phyloP scores from a whole-genome alignment of 441 rosid genomes.

The Gossypium lobatum region DNA sequence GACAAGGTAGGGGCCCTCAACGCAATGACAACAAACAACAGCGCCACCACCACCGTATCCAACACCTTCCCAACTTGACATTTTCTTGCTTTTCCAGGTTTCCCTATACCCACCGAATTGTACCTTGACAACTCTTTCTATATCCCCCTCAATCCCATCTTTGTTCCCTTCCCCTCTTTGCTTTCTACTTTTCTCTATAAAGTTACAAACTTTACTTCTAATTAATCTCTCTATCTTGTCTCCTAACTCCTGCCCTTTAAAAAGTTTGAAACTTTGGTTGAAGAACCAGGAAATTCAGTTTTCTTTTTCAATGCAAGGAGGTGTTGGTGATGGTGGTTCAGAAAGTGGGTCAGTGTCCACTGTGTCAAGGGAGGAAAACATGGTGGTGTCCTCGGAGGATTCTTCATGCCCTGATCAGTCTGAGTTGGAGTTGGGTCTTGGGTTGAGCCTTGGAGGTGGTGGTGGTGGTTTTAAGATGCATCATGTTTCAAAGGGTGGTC shows the following conservation, averaged over 20 bases:
- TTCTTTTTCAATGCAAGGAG: conserved; percentile 26
- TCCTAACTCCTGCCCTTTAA: background rate
- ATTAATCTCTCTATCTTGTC: background rate
- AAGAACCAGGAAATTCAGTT: background rate
- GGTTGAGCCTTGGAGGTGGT: conserved; percentile 48
- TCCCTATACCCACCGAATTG: conserved; percentile 16
- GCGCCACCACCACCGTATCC: background rate
- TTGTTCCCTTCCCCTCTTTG: background rate
- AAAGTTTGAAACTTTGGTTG: conserved; percentile 8
- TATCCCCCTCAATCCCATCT: background rate
- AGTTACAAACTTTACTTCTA: conserved; percentile 23
- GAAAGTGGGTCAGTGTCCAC: conserved; percentile 44
- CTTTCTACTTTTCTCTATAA: background rate
- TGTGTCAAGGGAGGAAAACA: conserved; percentile 52
- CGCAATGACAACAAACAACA: background rate
- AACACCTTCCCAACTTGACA: background rate
- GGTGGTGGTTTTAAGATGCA: conserved; percentile 24
- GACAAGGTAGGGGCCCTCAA: background rate
- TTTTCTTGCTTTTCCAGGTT: background rate
- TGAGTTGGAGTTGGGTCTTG: conserved; percentile 61
- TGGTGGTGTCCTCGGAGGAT: conserved; percentile 65
- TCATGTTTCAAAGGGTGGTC: conserved; percentile 18
- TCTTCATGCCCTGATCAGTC: conserved; percentile 56
- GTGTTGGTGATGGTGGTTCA: conserved; percentile 22
- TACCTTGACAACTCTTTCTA: background rate